Evolutionary conservation across 202 grass and related monocot species (phyloP).

Genomic region (Bolboschoenoplectus hybrid): DNA sequence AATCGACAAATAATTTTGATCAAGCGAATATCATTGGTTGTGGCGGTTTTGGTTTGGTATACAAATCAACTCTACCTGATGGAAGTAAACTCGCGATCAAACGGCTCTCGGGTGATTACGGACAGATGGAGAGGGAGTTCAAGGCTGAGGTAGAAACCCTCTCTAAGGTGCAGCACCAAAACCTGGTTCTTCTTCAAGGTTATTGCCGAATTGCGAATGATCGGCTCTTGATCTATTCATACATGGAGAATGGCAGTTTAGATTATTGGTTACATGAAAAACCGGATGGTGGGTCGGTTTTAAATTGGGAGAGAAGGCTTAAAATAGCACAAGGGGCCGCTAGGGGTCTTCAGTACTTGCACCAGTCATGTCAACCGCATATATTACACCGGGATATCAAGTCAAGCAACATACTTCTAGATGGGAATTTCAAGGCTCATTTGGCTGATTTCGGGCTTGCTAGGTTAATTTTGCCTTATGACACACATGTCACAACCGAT

Average conservation of each 20-base stretch:
- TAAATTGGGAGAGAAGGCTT: conserved; percentile 79
- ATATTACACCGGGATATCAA: conserved; percentile 97
- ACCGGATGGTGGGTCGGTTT: conserved; percentile 56
- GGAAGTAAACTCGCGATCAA: conserved; percentile 76
- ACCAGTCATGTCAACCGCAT: conserved; percentile 84
- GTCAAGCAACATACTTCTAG: conserved; percentile 93
- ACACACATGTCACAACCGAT: conserved; percentile 95
- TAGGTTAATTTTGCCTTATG: conserved; percentile 87
- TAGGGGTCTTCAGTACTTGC: conserved; percentile 80
- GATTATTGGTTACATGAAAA: conserved; percentile 95
- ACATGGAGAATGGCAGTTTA: conserved; percentile 97
- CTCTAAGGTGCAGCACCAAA: conserved; percentile 83
- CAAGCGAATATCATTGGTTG: conserved; percentile 96
- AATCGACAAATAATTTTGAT: conserved; percentile 90
- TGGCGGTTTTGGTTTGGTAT: conserved; percentile 93
- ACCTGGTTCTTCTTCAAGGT: conserved; percentile 97
- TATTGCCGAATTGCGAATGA: conserved; percentile 87
- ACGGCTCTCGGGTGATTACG: conserved; percentile 85
- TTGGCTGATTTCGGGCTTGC: conserved; percentile 98
- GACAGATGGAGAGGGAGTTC: conserved; percentile 96
- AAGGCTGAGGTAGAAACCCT: conserved; percentile 94
- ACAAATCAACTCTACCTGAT: conserved; percentile 81
- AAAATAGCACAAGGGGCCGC: conserved; percentile 81
- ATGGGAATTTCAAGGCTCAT: conserved; percentile 84
- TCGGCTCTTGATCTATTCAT: conserved; percentile 87